Evolutionary conservation across 129 eudicot species (phyloP), one percentile per base, ranked within the genome.

Genomic region (Dittrichia graveolens): DNA sequence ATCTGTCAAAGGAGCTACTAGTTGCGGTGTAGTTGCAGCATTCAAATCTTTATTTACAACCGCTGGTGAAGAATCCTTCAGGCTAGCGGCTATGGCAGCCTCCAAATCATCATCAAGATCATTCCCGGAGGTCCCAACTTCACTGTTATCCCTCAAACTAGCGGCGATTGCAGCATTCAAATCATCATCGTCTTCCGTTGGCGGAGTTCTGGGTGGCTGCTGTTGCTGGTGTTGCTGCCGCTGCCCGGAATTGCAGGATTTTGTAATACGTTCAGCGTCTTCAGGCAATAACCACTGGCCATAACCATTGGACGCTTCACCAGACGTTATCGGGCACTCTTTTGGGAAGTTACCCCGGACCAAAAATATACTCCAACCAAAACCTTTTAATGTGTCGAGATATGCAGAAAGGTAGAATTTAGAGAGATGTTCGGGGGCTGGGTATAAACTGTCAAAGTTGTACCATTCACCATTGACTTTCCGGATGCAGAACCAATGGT

Each of bases 381-480:
- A 91, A 42, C 89, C 91, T 85, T 90, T 94, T 9, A 94, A 62
- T 3, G 98, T 80, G 87, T 89, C 95, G 4, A 94, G 90, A 74
- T 90, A 90, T 8, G 98, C 98, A 5, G 98, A 94, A 49, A 94
- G 97, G 78, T 94, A 94, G 78, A 94, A 94, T 78, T 83, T 90
- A 0, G 98, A 94, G 38, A 94, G 96, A 75, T 94, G 97, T 84
- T 94, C 86, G 0, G 98, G 98, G 24, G 97, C 98, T 7, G 96
- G 87, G 45, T 90, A 87, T 13, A 94, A 85, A 69, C 97, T 90
- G 85, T 94, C 95, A 50, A 94, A 94, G 78, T 94, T 94, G 89
- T 90, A 94, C 98, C 98, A 94, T 73, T 94, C 98, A 4, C 97
- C 99, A 35, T 90, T 88, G 38, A 95, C 97, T 75, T 95, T 90